Percentiles rank a stretch among this genome's conserved stretches.
phyloP scores from a whole-genome alignment of 1,284 basidiomycete species.

The Puccinia polysora region DNA sequence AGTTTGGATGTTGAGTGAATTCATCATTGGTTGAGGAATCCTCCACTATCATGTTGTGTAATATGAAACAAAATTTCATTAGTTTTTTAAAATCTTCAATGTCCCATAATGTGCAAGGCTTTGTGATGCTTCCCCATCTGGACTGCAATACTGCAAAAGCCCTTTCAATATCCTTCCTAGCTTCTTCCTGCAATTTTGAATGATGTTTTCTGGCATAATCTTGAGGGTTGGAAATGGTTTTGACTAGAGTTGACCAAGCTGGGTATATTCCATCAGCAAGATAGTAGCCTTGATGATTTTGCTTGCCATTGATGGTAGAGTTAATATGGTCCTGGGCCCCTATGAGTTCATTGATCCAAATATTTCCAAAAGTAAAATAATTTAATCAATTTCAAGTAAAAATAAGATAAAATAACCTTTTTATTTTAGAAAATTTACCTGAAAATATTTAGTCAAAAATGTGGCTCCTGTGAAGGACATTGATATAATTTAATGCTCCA shows the following conservation, averaged over 20 bases:
- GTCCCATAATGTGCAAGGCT: background rate
- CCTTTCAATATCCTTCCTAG: background rate
- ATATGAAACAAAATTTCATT: background rate
- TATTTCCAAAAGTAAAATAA: no score
- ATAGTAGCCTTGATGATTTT: background rate
- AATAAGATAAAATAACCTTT: no score
- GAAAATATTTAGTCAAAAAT: no score
- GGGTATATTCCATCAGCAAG: conserved; percentile 2
- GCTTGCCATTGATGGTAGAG: no score
- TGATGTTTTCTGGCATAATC: background rate
- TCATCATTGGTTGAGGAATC: background rate
- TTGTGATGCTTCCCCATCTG: background rate
- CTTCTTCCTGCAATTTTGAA: background rate
- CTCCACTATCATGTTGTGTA: background rate
- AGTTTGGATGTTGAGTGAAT: background rate
- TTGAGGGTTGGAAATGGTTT: background rate
- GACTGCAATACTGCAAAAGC: background rate
- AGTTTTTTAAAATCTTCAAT: background rate
- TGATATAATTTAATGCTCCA: no score
- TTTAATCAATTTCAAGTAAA: no score
- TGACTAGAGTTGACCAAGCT: background rate
- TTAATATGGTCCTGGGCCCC: no score
- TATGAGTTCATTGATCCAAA: no score
- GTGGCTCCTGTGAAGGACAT: no score
- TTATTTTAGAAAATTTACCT: no score